Evolutionary conservation across 2,329 filamentous ascomycete species (phyloP), one percentile per base, ranked within the genome.

Genomic region (Aspergillus glaucus): DNA sequence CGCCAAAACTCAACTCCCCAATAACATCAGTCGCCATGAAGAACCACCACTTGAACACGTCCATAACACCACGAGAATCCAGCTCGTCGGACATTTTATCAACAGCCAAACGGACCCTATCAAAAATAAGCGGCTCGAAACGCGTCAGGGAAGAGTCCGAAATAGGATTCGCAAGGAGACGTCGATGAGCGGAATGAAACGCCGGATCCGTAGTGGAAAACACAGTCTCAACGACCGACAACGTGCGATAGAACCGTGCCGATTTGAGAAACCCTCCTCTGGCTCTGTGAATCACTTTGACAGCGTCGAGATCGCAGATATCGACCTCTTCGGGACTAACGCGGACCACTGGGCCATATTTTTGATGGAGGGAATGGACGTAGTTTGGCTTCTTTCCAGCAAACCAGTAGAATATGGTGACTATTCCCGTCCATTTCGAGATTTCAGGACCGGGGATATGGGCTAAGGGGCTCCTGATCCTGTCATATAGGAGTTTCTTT

Each of bases 1-100:
- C 72, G 0, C 79, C 79, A 58, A 82, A 82, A 1, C 66, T 73
- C 5, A 82, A 59, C 45, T 80, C 70, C 0, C 72, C 76, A 44
- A 81, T 77, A 1, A 79, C 62, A 55, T 82, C 79, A 0, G 77
- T 79, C 0, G 77, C 63, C 68, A 80, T 73, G 46, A 78, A 79
- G 5, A 73, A 59, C 64, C 70, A 77, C 78, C 78, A 82, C 48
- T 79, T 79, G 49, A 71, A 68, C 0, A 81, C 61, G 50, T 82
- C 77, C 0, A 63, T 67, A 0, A 51, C 62, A 0, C 72, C 68
- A 0, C 55, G 55, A 14, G 45, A 57, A 53, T 67, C 48, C 51
- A 72, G 68, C 43, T 81, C 77, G n/a, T 71, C 60, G 0, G 51
- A 59, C 19, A 81, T 79, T 43, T 62, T 65, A 2, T 67, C 28